Evolutionary conservation across 306 rosid genomes (phyloP), one percentile per base, ranked within the genome.

Genomic region (Cajanus cajan): DNA sequence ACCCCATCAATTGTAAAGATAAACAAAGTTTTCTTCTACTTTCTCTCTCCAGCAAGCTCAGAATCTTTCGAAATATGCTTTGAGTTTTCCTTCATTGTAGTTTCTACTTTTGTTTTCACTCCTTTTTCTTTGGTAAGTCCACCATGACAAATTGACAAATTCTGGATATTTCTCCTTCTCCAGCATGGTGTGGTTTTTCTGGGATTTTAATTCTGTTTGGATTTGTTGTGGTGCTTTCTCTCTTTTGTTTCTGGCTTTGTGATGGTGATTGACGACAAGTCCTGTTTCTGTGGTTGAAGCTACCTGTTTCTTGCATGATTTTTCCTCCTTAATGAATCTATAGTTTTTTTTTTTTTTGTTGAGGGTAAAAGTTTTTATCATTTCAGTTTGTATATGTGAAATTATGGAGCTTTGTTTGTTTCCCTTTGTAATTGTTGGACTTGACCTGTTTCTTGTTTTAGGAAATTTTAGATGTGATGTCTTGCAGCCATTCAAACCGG

Each of bases 121-220:
- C 25, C 61, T 13, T 67, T 19, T 28, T 69, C 44, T 22, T 47
- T 28, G 83, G 87, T 74, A 50, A 58, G 73, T 74, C 72, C 61
- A 58, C 57, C 67, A 24, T 40, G 13, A 67, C 16, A 40, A 28
- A 11, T 63, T 40, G 13, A 67, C 16, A 40, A 28, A 11, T 63
- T 41, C 36, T 77, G 16, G 22, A 13, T 37, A n/a, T n/a, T 59
- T 24, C 33, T 50, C 34, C 33, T 55, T 77, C 11, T 50, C n/a
- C 28, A 66, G n/a, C 41, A 25, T 21, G 48, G 57, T 45, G 68
- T 50, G 45, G 4, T 36, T 33, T 73, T 18, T 69, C 8, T 19
- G 37, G 24, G 34, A n/a, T 34, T 22, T 58, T 2, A 36, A 8
- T 37, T 74, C 71, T 21, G 11, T 82, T 41, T 51, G 76, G 57